Conservation (phyloP, 2,329 filamentous ascomycete genomes). For the Ophiocordyceps camponoti-floridani region DNA sequence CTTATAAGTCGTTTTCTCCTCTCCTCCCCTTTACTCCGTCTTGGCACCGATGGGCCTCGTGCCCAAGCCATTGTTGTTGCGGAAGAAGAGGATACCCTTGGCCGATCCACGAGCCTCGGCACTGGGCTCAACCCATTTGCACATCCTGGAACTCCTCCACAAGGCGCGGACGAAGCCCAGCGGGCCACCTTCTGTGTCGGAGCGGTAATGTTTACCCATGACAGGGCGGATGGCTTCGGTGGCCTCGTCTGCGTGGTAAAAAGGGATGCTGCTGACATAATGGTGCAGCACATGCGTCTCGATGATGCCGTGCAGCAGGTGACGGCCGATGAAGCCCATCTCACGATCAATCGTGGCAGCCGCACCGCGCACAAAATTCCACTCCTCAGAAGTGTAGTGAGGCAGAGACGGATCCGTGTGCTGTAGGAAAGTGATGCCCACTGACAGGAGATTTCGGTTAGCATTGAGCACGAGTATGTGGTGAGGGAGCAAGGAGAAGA, state of each 20-base stretch:
- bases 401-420: conserved; percentile 90
- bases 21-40: not conserved
- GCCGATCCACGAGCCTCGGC: conserved; percentile 63
- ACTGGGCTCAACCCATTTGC: conserved; percentile 95
- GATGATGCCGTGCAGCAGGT: conserved; percentile 86
- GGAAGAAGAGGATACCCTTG: conserved; percentile 82
- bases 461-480: no score
- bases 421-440: conserved; percentile 93
- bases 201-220: conserved; percentile 91
- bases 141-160: conserved; percentile 66
- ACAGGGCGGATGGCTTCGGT: conserved; percentile 84
- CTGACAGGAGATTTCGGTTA: conserved; percentile 24
- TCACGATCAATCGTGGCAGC: conserved; percentile 94
- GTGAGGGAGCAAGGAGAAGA: conserved; percentile 6
- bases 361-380: conserved; percentile 87
- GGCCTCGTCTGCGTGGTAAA: conserved; percentile 92
- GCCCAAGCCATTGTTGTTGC: conserved; percentile 82
- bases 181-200: conserved; percentile 59
- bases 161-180: conserved; percentile 71
- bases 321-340: conserved; percentile 86
- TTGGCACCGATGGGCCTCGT: conserved; percentile 16
- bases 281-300: conserved; percentile 97
- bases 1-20: not conserved
- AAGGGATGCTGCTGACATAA: conserved; percentile 89
- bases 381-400: conserved; percentile 72